phyloP scores from a whole-genome alignment of 2,329 filamentous ascomycete genomes.

The Ceratocystis huliohia region DNA sequence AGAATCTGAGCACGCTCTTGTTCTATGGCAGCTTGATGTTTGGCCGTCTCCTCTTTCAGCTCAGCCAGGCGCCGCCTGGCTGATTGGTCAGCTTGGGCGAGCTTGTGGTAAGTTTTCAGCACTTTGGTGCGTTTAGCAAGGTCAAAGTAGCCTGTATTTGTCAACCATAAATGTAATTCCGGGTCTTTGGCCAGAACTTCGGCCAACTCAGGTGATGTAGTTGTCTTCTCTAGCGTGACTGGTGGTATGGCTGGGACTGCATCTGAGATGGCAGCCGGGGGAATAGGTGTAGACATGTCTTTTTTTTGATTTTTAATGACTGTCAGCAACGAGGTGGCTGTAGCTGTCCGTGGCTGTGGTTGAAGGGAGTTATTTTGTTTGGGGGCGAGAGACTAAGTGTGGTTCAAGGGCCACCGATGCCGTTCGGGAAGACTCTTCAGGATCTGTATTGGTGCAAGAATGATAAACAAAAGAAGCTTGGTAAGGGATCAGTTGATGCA shows the following conservation, averaged over 20 bases:
- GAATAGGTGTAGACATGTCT: background rate
- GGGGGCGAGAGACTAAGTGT: no score
- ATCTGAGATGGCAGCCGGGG: background rate
- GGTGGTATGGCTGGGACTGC: background rate
- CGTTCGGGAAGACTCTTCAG: no score
- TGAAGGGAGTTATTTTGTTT: no score
- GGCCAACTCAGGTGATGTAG: background rate
- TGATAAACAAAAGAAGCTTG: no score
- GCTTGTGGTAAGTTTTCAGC: constrained; percentile 21
- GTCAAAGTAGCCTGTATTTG: constrained; percentile 25
- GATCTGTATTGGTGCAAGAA: no score
- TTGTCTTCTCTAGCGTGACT: background rate
- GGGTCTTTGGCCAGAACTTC: constrained; percentile 10
- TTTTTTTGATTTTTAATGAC: background rate
- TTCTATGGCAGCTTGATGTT: constrained; percentile 20
- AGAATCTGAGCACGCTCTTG: constrained; percentile 23
- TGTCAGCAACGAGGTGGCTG: no score
- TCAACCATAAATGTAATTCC: constrained; percentile 25
- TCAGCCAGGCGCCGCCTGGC: constrained; percentile 22
- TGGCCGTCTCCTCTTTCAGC: constrained; percentile 19
- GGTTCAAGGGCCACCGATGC: no score
- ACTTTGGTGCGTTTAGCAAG: constrained; percentile 21
- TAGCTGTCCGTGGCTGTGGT: no score
- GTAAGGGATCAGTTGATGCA: no score
- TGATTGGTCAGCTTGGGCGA: constrained; percentile 23